Evolutionary conservation across 768 basidiomycete species (phyloP).

Genomic region (Boletus reticuloceps): DNA sequence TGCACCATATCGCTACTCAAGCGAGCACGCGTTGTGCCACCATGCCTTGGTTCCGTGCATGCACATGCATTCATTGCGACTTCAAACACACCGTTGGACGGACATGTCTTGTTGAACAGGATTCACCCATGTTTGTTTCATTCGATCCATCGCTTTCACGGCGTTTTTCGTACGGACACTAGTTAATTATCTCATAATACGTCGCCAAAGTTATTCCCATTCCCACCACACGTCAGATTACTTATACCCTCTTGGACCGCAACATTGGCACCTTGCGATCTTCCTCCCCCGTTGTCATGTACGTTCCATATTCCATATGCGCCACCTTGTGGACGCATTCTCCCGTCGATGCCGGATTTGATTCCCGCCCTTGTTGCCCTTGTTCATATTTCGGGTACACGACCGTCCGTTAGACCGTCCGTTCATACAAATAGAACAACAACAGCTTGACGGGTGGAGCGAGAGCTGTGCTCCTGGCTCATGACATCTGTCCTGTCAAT

Average conservation of each 20-base stretch:
- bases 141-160: background rate
- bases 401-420: background rate
- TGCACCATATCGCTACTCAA: background rate
- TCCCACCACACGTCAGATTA: constrained; percentile 1
- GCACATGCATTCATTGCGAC: too few relatives aligned
- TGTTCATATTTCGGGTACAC: background rate
- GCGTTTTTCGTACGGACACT: background rate
- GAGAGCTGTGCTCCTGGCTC: background rate
- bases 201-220: background rate
- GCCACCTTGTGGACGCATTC: background rate
- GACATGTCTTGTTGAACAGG: constrained; percentile 12
- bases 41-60: too few relatives aligned
- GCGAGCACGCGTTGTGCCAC: background rate
- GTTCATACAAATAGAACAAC: background rate
- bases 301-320: background rate
- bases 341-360: constrained; percentile 1
- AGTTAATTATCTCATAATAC: constrained; percentile 19
- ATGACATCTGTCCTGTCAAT: background rate
- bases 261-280: constrained; percentile 2
- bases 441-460: background rate
- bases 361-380: constrained; percentile 16
- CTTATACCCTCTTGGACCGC: constrained; percentile 11
- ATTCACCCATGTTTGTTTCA: background rate
- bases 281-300: background rate
- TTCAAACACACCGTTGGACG: background rate